These are phyloP conservation scores for Geotrichum cucujoidarum DNA, from an alignment of 1,139 yeast species.

Conservation along the genomic window DNA sequence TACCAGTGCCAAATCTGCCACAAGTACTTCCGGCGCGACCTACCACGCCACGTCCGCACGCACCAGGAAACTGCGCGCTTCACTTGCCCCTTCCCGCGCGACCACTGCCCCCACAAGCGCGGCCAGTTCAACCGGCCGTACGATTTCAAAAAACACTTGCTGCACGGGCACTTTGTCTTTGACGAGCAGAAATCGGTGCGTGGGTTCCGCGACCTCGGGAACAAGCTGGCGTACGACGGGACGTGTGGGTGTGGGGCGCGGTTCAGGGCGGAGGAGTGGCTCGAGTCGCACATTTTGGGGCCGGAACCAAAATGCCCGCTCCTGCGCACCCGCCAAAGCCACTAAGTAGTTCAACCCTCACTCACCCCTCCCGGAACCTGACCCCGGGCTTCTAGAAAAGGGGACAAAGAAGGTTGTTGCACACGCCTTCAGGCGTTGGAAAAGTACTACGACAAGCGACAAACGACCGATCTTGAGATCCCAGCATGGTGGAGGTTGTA, in stretches of 20 bases:
- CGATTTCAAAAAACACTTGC: conserved; percentile 62
- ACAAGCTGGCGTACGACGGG: conserved; percentile 51
- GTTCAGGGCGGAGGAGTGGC: conserved; percentile 52
- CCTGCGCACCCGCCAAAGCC: background rate
- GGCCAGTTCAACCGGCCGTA: conserved; percentile 65
- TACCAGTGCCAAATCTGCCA: conserved; percentile 52
- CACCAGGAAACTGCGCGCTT: conserved; percentile 58
- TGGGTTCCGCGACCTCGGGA: conserved; percentile 48
- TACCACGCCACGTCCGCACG: conserved; percentile 61
- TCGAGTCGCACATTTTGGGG: conserved; percentile 49
- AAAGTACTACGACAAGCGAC: too few relatives aligned
- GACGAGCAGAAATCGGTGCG: conserved; percentile 43
- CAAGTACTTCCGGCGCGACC: conserved; percentile 54
- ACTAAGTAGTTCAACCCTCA: too few relatives aligned
- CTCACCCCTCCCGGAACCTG: too few relatives aligned
- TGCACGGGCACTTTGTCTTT: conserved; percentile 58
- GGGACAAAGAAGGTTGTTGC: too few relatives aligned
- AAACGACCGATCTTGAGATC: too few relatives aligned
- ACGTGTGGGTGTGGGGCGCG: conserved; percentile 55
- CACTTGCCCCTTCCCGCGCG: conserved; percentile 54
- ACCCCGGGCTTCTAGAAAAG: too few relatives aligned
- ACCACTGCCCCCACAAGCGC: conserved; percentile 54
- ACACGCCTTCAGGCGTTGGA: too few relatives aligned
- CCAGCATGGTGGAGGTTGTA: too few relatives aligned
- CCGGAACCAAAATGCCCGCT: conserved; percentile 24